phyloP scores from a whole-genome alignment of 352 stramenopile species.

The Globisporangium okanoganense region DNA sequence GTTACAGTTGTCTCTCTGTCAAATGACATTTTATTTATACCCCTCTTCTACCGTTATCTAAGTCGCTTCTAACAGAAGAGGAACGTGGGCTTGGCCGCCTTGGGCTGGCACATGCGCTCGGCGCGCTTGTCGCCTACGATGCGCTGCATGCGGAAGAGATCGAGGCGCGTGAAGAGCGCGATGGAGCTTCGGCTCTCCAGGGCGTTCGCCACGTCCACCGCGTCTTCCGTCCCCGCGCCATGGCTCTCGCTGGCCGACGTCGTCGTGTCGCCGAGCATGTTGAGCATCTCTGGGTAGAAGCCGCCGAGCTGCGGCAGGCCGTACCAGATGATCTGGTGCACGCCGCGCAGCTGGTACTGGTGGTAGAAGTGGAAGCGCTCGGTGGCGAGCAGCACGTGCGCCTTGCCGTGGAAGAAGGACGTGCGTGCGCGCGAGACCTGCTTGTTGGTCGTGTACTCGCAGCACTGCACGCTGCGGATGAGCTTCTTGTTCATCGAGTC shows the following conservation, averaged over 20 bases:
- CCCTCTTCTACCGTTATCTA: too few species aligned
- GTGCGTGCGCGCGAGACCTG: conserved; percentile 69
- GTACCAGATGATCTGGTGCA: conserved; percentile 81
- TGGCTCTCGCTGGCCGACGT: neutral
- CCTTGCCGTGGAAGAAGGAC: conserved; percentile 71
- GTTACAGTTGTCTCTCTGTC: neutral
- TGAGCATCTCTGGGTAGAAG: conserved; percentile 82
- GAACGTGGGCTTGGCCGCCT: conserved; percentile 63
- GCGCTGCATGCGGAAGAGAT: conserved; percentile 64
- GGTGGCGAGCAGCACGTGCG: conserved; percentile 77
- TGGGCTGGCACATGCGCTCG: conserved; percentile 63
- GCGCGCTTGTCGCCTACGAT: conserved; percentile 70
- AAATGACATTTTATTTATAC: too few species aligned
- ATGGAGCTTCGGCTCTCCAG: conserved; percentile 48
- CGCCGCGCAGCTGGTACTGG: conserved; percentile 74
- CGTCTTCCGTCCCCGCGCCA: conserved; percentile 16
- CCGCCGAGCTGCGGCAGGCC: conserved; percentile 52
- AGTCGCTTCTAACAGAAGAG: conserved; percentile 59
- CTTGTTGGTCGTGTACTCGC: conserved; percentile 67
- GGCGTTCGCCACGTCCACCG: conserved; percentile 17
- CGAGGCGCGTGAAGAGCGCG: conserved; percentile 56
- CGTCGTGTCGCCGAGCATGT: conserved; percentile 48
- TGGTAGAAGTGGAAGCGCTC: conserved; percentile 88
- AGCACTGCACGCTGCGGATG: conserved; percentile 63
- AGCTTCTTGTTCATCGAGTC: conserved; percentile 72